Conservation (phyloP, 495 filamentous ascomycete genomes). For the Gamarada debralockiae region DNA sequence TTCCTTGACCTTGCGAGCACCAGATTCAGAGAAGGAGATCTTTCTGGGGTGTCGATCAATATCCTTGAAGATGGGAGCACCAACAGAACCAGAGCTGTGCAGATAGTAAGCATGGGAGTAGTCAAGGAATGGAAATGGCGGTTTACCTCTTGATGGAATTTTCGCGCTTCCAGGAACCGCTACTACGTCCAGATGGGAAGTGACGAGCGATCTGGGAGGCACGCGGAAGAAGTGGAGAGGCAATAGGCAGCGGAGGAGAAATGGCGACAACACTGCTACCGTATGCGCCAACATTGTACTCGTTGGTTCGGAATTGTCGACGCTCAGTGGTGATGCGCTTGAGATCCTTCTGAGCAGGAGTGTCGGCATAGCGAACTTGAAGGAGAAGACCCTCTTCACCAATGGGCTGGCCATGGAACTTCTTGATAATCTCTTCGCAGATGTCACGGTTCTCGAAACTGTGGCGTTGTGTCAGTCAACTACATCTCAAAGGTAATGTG, state of each 20-base stretch:
- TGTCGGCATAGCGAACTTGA: slow-evolving; percentile 95
- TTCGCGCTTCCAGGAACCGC: slow-evolving; percentile 27
- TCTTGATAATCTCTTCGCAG: slow-evolving; percentile 79
- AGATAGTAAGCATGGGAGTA: neutral
- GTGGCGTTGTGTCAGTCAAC: slow-evolving; percentile 34
- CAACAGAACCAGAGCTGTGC: slow-evolving; percentile 20
- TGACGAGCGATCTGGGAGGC: slow-evolving; percentile 19
- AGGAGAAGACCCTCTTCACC: slow-evolving; percentile 72
- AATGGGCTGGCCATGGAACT: slow-evolving; percentile 73
- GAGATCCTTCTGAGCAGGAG: slow-evolving; percentile 89
- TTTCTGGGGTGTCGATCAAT: slow-evolving; percentile 17
- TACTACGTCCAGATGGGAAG: slow-evolving; percentile 12
- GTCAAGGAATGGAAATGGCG: neutral
- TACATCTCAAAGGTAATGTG: neutral
- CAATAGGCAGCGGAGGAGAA: slow-evolving; percentile 26
- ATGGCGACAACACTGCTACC: slow-evolving; percentile 43
- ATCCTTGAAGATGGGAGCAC: slow-evolving; percentile 22
- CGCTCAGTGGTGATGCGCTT: slow-evolving; percentile 92
- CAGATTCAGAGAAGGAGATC: slow-evolving; percentile 18
- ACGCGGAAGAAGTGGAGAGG: slow-evolving; percentile 22
- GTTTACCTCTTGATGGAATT: slow-evolving; percentile 14
- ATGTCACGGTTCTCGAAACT: slow-evolving; percentile 79
- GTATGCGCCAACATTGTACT: slow-evolving; percentile 75
- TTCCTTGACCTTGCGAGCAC: slow-evolving; percentile 16
- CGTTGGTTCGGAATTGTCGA: slow-evolving; percentile 87